phyloP scores from a whole-genome alignment of 176 grass and related monocot species.

The Triticum aestivum region IWGSC_CS_RefSeq_v2.1 NC_057808.1:355450497-355450996 shows the following conservation, averaged over 20 bases:
- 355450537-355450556: no score
- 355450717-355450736: no score
- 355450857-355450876: not conserved
- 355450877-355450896: conserved; percentile 35
- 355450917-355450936: conserved; percentile 24
- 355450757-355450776: not conserved
- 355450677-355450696: no score
- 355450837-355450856: not conserved
- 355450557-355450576: no score
- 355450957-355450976: not conserved
- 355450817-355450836: not conserved
- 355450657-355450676: no score
- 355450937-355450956: conserved; percentile 36
- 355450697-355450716: no score
- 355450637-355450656: no score
- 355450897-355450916: conserved; percentile 38
- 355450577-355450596: no score
- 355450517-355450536: no score
- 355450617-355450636: no score
- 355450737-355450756: not conserved
- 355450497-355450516: no score
- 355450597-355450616: no score
- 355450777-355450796: not conserved
- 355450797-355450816: not conserved
- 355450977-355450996: conserved; percentile 16